A percentile compares a stretch with the other conserved stretches of the same genome.
phyloP scores from a whole-genome alignment of 2,329 filamentous ascomycete genomes.

The Fusarium nematophilum region DNA sequence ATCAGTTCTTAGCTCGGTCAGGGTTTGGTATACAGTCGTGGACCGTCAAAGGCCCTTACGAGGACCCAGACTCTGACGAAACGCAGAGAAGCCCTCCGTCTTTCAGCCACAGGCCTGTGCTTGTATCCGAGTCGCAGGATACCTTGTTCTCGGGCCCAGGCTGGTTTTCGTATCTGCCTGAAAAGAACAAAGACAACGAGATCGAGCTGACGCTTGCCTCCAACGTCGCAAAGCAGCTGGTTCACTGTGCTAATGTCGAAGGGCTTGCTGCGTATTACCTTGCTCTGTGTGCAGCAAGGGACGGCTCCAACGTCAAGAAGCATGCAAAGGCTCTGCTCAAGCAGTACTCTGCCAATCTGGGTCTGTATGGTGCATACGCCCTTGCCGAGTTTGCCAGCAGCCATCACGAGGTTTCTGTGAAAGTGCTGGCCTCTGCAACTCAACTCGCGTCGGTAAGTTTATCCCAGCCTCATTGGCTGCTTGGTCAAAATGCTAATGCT shows the following conservation, averaged over 20 bases:
- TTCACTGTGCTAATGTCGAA: constrained; percentile 52
- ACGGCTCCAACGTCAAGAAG: constrained; percentile 70
- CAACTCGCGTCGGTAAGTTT: constrained; percentile 46
- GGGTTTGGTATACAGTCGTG: constrained; percentile 4
- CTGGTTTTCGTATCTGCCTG: constrained; percentile 59
- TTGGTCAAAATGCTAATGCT: constrained; percentile 11
- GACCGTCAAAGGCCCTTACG: not conserved
- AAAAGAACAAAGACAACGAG: constrained; percentile 36
- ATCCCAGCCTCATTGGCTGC: not conserved
- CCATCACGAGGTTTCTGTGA: constrained; percentile 67
- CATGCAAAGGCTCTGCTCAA: constrained; percentile 80
- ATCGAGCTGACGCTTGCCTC: constrained; percentile 61
- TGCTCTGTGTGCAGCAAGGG: constrained; percentile 70
- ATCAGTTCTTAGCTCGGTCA: constrained; percentile 44
- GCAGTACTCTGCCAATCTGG: constrained; percentile 69
- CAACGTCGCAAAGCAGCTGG: constrained; percentile 68
- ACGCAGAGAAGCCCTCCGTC: constrained; percentile 39
- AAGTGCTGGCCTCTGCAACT: constrained; percentile 75
- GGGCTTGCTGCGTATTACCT: constrained; percentile 75
- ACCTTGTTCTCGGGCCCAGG: constrained; percentile 61
- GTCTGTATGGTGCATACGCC: constrained; percentile 83
- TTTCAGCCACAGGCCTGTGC: constrained; percentile 47
- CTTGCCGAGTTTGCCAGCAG: constrained; percentile 73
- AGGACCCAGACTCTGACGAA: constrained; percentile 32
- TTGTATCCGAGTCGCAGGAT: constrained; percentile 56